These are phyloP conservation scores for Spergularia bocconei DNA, from an alignment of 148 eudicot genomes.

Conservation along the genomic window DNA sequence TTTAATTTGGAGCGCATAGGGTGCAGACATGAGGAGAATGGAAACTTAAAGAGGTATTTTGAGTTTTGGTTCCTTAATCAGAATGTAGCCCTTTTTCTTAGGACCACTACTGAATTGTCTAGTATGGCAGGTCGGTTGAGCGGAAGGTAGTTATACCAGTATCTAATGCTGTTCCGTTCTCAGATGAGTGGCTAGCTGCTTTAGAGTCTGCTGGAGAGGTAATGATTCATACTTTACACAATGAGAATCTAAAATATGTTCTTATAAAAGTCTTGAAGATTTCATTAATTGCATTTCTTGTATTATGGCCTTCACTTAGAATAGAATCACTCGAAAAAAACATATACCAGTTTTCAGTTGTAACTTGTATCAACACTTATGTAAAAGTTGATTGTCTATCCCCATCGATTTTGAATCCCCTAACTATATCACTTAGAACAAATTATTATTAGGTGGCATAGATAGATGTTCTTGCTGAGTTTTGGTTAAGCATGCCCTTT, in stretches of 20 bases:
- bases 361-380: neutral
- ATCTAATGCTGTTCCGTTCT: constrained; percentile 71
- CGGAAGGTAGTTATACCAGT: constrained; percentile 40
- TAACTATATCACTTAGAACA: neutral
- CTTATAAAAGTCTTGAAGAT: neutral
- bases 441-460: neutral
- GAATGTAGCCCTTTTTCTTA: neutral
- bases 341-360: neutral
- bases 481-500: neutral
- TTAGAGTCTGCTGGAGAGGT: constrained; percentile 99
- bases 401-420: neutral
- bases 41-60: constrained; percentile 31
- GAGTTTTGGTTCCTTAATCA: neutral
- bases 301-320: neutral
- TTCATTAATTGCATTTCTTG: neutral
- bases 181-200: constrained; percentile 99
- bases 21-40: constrained; percentile 20
- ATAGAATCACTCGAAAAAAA: neutral
- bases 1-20: constrained; percentile 19
- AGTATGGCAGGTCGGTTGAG: constrained; percentile 45
- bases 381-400: neutral
- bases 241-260: neutral
- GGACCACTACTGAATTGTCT: constrained; percentile 8
- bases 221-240: constrained; percentile 20
- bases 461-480: neutral